These are phyloP conservation scores for Ilyonectria destructans DNA, from an alignment of 2,329 filamentous ascomycete species.

Conservation along the genomic window DNA sequence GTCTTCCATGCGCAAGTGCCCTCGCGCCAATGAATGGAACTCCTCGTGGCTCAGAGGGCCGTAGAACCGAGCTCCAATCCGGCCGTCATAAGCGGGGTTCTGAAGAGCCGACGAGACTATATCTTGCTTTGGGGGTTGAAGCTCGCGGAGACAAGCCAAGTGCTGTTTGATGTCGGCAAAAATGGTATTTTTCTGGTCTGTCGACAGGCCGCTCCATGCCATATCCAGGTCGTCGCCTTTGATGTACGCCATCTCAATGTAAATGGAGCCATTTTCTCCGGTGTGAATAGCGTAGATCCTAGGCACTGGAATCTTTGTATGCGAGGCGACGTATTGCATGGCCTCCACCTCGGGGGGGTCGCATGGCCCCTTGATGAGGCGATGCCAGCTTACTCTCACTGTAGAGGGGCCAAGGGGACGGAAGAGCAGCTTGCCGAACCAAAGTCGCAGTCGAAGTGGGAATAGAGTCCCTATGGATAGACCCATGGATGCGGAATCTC, in stretches of 20 bases:
- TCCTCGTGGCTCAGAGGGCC: slow-evolving; percentile 47
- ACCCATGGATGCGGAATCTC: slow-evolving; percentile 42
- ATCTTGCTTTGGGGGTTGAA: slow-evolving; percentile 43
- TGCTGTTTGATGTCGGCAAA: slow-evolving; percentile 46
- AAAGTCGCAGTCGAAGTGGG: slow-evolving; percentile 46
- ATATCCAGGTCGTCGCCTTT: slow-evolving; percentile 38
- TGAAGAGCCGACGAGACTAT: slow-evolving; percentile 47
- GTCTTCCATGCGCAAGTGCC: slow-evolving; percentile 43
- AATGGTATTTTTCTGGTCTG: slow-evolving; percentile 39
- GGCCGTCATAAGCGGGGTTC: slow-evolving; percentile 47
- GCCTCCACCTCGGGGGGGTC: slow-evolving; percentile 50
- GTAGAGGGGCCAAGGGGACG: slow-evolving; percentile 30
- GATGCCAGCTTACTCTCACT: slow-evolving; percentile 49
- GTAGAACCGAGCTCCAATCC: slow-evolving; percentile 47
- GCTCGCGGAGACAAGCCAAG: slow-evolving; percentile 43
- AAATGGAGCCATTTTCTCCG: slow-evolving; percentile 32
- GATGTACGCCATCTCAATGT: slow-evolving; percentile 50
- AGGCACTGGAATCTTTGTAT: slow-evolving; percentile 51
- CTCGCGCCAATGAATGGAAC: slow-evolving; percentile 48
- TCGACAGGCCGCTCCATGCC: slow-evolving; percentile 43
- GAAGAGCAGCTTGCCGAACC: slow-evolving; percentile 49
- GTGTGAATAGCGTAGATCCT: slow-evolving; percentile 47
- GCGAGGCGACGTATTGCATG: slow-evolving; percentile 50
- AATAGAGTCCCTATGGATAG: slow-evolving; percentile 46
- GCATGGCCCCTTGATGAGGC: slow-evolving; percentile 52